These are phyloP conservation scores for Earliella scabrosa DNA, from an alignment of 1,284 basidiomycete species.

Conservation along the genomic window DNA sequence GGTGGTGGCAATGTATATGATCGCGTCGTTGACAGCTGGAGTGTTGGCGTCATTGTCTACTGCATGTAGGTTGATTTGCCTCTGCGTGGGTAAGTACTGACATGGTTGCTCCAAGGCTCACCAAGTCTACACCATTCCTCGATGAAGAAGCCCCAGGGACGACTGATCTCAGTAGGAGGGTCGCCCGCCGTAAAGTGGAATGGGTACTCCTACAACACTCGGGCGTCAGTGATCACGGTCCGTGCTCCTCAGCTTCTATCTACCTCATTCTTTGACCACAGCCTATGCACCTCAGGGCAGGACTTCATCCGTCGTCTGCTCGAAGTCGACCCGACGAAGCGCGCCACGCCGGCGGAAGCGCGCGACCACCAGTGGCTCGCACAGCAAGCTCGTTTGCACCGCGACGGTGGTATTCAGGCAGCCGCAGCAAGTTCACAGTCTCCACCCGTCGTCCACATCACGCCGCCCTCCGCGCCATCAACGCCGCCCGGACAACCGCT, in stretches of 20 bases:
- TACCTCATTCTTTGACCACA: neutral
- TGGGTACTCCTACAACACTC: conserved; percentile 53
- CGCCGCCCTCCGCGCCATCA: neutral
- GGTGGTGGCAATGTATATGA: conserved; percentile 1
- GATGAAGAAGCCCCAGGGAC: conserved; percentile 64
- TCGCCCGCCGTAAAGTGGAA: conserved; percentile 61
- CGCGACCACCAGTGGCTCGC: conserved; percentile 70
- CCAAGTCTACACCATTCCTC: conserved; percentile 69
- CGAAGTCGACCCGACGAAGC: conserved; percentile 51
- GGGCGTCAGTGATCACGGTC: conserved; percentile 8
- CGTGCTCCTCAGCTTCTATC: neutral
- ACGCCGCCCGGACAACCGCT: too few species aligned
- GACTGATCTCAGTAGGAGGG: conserved; percentile 55
- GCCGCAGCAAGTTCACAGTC: neutral
- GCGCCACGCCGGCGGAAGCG: conserved; percentile 64
- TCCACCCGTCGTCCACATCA: neutral
- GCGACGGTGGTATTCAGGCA: neutral
- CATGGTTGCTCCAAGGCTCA: conserved; percentile 53
- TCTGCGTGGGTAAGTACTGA: neutral
- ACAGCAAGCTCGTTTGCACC: neutral
- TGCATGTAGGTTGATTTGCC: neutral
- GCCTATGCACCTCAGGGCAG: conserved; percentile 3
- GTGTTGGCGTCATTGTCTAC: conserved; percentile 12
- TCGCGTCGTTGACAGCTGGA: conserved; percentile 12
- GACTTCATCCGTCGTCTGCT: conserved; percentile 56